Evolutionary conservation across 2,329 filamentous ascomycete species (phyloP), one percentile per base, ranked within the genome.

Genomic region (Calonectria pseudoreteaudii): DNA sequence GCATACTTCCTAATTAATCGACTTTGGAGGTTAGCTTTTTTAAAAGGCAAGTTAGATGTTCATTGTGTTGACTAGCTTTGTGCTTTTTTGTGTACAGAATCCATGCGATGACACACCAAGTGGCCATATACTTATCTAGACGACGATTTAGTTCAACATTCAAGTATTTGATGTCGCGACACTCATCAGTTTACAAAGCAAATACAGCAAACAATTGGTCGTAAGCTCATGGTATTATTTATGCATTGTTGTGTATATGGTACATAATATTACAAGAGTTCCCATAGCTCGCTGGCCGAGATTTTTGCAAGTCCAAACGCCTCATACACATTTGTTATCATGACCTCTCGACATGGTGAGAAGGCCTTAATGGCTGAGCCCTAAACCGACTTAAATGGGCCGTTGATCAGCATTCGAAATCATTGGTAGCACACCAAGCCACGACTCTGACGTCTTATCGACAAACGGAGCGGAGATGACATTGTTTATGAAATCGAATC

Each of bases 391-490:
- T 41, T 49, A 26, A 52, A 64, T 26, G 14, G 28, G 34, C 56
- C 16, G 49, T 56, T 50, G 38, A 58, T 31, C n/a, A 30, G 20
- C 47, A 23, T 36, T 23, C 16, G 28, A 62, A 18, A 28, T 14
- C 14, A 44, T 49, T 26, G 11, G 64, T 36, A 41, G 28, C 31
- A 41, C 16, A 16, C 11, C 14, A 47, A 34, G 28, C 49, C 18
- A 26, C 28, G 20, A 38, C 14, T 50, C 36, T 41, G 34, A 16
- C 26, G 13, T 53, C 26, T 18, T 66, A n/a, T 31, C 26, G 38
- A 50, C 20, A 49, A 28, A 69, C 31, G 65, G 76, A 77, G 74
- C 66, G 58, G 71, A 65, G 69, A 71, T 77, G 8, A 56, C 72
- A 18, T 72, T 26, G 38, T 67, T 67, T 31, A 20, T 47, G 31